phyloP scores from a whole-genome alignment of 108 stramenopile species.

The Halocafeteria seosinensis region DNA sequence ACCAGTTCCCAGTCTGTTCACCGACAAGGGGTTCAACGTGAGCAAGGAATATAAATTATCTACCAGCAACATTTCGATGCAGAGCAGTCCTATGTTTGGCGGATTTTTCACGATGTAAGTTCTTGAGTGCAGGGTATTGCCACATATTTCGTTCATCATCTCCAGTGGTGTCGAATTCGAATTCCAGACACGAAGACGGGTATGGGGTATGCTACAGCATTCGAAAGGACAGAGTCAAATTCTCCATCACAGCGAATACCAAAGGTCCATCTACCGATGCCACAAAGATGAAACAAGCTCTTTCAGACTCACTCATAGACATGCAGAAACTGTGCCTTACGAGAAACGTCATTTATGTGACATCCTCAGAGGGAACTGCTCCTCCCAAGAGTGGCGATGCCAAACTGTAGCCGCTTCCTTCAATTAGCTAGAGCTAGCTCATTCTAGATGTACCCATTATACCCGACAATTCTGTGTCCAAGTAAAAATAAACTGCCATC shows the following conservation, averaged over 20 bases:
- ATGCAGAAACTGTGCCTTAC: neutral
- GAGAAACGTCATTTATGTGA: neutral
- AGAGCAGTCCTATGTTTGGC: neutral
- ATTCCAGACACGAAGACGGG: neutral
- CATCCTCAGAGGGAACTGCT: too few relatives aligned
- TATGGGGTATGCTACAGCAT: constrained; percentile 3
- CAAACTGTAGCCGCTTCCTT: too few relatives aligned
- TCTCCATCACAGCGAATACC: neutral
- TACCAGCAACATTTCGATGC: constrained; percentile 2
- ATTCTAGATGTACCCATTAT: too few relatives aligned
- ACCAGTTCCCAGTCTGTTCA: neutral
- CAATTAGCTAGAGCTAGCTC: too few relatives aligned
- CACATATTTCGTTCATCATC: too few relatives aligned
- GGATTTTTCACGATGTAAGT: neutral
- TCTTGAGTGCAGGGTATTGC: too few relatives aligned
- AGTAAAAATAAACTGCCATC: too few relatives aligned
- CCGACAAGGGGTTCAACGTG: neutral
- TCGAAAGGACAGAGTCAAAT: neutral
- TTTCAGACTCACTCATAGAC: neutral
- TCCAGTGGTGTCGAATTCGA: too few relatives aligned
- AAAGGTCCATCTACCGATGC: neutral
- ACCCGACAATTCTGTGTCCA: too few relatives aligned
- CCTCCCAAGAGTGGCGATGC: too few relatives aligned
- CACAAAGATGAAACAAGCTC: neutral
- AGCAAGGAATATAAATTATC: neutral